Evolutionary conservation across 148 eudicot genomes (phyloP).

Genomic region (Rhododendron vialii): DNA sequence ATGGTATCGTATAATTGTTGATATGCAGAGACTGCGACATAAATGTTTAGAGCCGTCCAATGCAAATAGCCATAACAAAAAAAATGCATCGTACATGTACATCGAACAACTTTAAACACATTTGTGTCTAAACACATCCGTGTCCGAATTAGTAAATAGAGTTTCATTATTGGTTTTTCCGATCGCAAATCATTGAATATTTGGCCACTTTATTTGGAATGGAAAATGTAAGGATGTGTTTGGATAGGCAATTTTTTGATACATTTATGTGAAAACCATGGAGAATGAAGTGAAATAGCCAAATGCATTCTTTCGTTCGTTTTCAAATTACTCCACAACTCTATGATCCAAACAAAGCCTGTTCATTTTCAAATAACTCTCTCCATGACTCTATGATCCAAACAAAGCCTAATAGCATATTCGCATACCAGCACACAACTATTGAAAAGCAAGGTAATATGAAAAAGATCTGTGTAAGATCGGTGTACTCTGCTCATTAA

Average conservation of each 20-base stretch:
- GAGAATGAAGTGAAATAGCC: neutral
- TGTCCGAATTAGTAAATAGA: neutral
- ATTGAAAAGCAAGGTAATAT: neutral
- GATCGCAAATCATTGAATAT: neutral
- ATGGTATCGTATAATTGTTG: neutral
- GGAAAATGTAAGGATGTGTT: neutral
- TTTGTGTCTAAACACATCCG: neutral
- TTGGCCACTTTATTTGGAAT: neutral
- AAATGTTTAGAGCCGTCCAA: neutral
- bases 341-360: too few species aligned
- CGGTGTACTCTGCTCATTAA: neutral
- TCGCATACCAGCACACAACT: neutral
- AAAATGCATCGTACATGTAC: neutral
- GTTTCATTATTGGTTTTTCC: neutral
- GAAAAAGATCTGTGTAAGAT: neutral
- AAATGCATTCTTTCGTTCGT: neutral
- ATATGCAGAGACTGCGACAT: neutral
- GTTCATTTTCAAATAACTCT: neutral
- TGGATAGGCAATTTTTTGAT: neutral
- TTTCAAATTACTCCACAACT: neutral
- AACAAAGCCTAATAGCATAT: neutral
- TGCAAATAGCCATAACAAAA: neutral
- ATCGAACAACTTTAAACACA: neutral
- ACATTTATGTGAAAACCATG: neutral
- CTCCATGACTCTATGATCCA: neutral